phyloP scores from a whole-genome alignment of 179 eudicot species.

The Actinidia arguta region DNA sequence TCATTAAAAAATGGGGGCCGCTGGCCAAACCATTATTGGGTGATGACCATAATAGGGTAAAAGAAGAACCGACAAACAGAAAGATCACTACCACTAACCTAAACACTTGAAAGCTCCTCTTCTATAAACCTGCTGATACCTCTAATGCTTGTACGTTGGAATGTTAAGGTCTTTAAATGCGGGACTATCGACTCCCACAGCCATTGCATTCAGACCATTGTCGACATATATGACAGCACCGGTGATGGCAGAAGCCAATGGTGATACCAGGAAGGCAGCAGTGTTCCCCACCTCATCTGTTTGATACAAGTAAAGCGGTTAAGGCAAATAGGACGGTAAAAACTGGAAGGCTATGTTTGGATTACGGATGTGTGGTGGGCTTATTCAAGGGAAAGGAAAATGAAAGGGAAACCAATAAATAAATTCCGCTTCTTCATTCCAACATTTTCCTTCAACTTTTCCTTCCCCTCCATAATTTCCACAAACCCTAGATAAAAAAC shows the following conservation, averaged over 20 bases:
- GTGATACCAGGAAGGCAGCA: conserved; percentile 96
- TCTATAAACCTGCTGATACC: background rate
- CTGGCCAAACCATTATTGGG: conserved; percentile 9
- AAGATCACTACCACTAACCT: background rate
- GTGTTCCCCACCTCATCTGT: conserved; percentile 97
- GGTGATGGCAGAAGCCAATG: conserved; percentile 94
- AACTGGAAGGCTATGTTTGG: background rate
- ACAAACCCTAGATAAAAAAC: background rate
- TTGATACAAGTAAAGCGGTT: conserved; percentile 13
- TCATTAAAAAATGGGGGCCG: conserved; percentile 12
- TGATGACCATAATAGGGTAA: background rate
- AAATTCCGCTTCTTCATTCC: background rate
- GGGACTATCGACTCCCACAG: conserved; percentile 94
- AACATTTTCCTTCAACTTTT: background rate
- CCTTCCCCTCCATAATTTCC: background rate
- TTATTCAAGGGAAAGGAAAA: background rate
- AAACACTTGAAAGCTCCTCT: background rate
- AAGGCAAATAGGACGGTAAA: background rate
- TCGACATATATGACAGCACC: conserved; percentile 91
- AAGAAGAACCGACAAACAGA: background rate
- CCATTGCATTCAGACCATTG: conserved; percentile 94
- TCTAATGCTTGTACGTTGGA: conserved; percentile 49
- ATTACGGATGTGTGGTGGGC: background rate
- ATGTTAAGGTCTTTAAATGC: conserved; percentile 71
- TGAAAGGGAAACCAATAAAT: background rate